Conservation (phyloP, 1,139 yeast genomes). For the Suhomyces yuchorum region DNA sequence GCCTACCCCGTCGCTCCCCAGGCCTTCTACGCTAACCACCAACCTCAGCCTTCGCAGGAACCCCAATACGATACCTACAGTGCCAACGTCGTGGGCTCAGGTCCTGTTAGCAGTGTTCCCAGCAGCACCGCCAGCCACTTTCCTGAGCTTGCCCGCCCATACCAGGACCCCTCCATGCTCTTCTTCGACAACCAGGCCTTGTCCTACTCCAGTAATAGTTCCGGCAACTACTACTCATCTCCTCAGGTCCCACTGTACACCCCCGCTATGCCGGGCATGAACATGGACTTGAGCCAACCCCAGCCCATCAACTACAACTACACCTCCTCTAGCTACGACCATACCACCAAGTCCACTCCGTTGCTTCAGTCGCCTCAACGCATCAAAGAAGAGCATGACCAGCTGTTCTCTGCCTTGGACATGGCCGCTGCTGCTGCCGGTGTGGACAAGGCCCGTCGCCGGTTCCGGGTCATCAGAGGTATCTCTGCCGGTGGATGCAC, state of each 20-base stretch:
- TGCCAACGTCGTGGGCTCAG: conserved; percentile 2
- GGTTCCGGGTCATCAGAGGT: conserved; percentile 55
- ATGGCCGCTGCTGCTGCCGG: conserved; percentile 6
- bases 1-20: conserved; percentile 10
- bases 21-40: conserved; percentile 15
- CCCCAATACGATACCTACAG: conserved; percentile 5
- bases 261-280: background rate
- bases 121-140: conserved; percentile 5
- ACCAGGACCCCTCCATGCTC: conserved; percentile 8
- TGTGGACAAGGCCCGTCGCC: conserved; percentile 16
- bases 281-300: conserved; percentile 8
- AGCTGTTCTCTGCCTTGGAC: conserved; percentile 7
- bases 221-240: conserved; percentile 9
- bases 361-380: conserved; percentile 9
- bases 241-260: conserved; percentile 9
- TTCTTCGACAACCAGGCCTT: conserved; percentile 9
- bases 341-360: conserved; percentile 7
- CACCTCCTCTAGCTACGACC: conserved; percentile 7
- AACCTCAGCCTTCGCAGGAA: conserved; percentile 2
- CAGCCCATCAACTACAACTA: conserved; percentile 12
- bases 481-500: conserved; percentile 60
- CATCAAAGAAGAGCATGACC: conserved; percentile 10
- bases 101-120: background rate
- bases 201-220: conserved; percentile 6
- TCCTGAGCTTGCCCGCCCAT: conserved; percentile 4